These are phyloP conservation scores for Calocybe indica DNA, from an alignment of 768 basidiomycete genomes.

Conservation along the genomic window DNA sequence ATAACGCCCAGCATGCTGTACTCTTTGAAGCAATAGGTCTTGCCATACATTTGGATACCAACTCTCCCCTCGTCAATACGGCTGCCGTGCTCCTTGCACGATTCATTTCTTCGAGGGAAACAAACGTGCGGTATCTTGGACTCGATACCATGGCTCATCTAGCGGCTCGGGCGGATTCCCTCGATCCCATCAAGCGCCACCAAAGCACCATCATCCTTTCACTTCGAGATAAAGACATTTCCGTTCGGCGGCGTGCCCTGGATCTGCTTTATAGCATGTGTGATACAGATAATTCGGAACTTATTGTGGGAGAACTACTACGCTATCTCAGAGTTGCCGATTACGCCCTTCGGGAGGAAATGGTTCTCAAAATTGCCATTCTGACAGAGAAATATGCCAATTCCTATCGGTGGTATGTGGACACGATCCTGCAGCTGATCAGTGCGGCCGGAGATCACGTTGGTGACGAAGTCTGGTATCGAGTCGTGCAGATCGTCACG, in stretches of 20 bases:
- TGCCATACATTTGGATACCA: slow-evolving; percentile 92
- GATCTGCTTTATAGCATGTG: slow-evolving; percentile 99
- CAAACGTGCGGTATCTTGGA: slow-evolving; percentile 95
- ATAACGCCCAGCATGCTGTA: slow-evolving; percentile 97
- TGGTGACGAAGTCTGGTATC: slow-evolving; percentile 99
- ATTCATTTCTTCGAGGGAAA: slow-evolving; percentile 97
- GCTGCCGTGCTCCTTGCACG: slow-evolving; percentile 89
- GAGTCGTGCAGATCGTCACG: slow-evolving; percentile 96
- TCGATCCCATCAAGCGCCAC: slow-evolving; percentile 91
- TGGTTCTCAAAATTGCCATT: slow-evolving; percentile 98
- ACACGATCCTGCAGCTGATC: slow-evolving; percentile 94
- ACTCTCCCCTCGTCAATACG: slow-evolving; percentile 79
- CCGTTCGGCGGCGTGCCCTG: slow-evolving; percentile 87
- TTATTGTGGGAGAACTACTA: slow-evolving; percentile 92
- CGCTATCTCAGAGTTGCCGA: slow-evolving; percentile 95
- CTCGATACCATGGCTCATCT: slow-evolving; percentile 98
- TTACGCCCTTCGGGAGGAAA: slow-evolving; percentile 93
- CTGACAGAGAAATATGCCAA: slow-evolving; percentile 98
- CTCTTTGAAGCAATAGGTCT: slow-evolving; percentile 96
- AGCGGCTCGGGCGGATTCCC: slow-evolving; percentile 86
- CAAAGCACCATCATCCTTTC: slow-evolving; percentile 94
- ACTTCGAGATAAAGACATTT: slow-evolving; percentile 95
- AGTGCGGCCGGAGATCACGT: slow-evolving; percentile 97
- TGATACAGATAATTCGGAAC: slow-evolving; percentile 92
- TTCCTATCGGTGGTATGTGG: slow-evolving; percentile 99